Evolutionary conservation across 306 rosid genomes (phyloP).

Genomic region (Quercus engelmannii): DNA sequence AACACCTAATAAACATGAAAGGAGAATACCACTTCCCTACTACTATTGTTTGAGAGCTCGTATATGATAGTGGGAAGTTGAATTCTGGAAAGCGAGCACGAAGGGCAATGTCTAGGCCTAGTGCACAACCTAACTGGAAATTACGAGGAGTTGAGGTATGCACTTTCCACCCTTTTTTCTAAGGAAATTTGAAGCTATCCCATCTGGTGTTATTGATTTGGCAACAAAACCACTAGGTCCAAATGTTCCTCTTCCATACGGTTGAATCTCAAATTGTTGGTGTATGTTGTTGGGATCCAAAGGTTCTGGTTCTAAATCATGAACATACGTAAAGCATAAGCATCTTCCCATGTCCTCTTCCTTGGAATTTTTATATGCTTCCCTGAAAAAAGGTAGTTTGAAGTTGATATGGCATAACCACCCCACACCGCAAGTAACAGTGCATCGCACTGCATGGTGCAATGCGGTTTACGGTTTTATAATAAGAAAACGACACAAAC

Average conservation of each 20-base stretch:
- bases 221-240: conserved; percentile 43
- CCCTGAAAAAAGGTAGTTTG: conserved; percentile 25
- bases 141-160: conserved; percentile 21
- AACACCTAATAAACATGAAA: background rate
- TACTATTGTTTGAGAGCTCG: conserved; percentile 22
- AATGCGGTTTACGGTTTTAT: no score
- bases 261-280: no score
- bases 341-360: conserved; percentile 41
- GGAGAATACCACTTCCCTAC: background rate
- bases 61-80: conserved; percentile 12
- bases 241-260: conserved; percentile 1
- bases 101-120: conserved; percentile 36
- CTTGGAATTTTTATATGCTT: conserved; percentile 36
- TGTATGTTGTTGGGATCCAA: no score
- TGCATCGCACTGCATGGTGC: no score
- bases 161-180: conserved; percentile 42
- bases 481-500: no score
- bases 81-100: conserved; percentile 6
- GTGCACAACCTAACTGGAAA: conserved; percentile 36
- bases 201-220: conserved; percentile 39
- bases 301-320: conserved; percentile 11
- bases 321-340: conserved; percentile 35
- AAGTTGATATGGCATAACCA: background rate
- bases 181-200: conserved; percentile 48
- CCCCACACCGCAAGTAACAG: no score